phyloP scores from a whole-genome alignment of 2,329 filamentous ascomycete species.

The Cladophialophora carrionii region DNA sequence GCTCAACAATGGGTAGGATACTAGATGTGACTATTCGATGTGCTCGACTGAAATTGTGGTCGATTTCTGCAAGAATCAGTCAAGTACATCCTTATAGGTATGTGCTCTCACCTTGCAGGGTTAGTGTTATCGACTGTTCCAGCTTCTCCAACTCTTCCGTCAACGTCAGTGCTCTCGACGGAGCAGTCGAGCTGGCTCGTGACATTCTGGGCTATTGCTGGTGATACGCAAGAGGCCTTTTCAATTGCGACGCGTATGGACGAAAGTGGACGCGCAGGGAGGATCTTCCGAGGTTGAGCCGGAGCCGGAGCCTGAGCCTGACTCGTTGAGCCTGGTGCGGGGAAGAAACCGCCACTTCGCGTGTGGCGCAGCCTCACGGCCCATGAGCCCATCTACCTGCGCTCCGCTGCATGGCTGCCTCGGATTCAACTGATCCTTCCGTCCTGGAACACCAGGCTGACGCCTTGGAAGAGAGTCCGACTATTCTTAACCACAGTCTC shows the following conservation, averaged over 20 bases:
- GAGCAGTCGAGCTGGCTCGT: slow-evolving; percentile 25
- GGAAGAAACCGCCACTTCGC: slow-evolving; percentile 11
- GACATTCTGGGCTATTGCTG: slow-evolving; percentile 27
- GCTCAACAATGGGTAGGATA: slow-evolving; percentile 89
- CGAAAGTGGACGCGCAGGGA: not conserved
- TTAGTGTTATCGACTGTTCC: slow-evolving; percentile 95
- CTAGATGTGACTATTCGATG: slow-evolving; percentile 94
- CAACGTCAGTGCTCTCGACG: slow-evolving; percentile 66
- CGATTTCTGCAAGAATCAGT: slow-evolving; percentile 73
- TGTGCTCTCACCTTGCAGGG: slow-evolving; percentile 73
- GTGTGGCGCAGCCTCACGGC: slow-evolving; percentile 32
- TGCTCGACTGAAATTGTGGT: slow-evolving; percentile 95
- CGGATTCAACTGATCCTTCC: slow-evolving; percentile 1
- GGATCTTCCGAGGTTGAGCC: slow-evolving; percentile 6
- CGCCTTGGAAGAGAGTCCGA: slow-evolving; percentile 13
- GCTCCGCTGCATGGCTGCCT: too few relatives aligned
- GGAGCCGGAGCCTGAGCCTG: too few relatives aligned
- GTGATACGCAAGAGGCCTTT: not conserved
- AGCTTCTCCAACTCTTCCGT: slow-evolving; percentile 95
- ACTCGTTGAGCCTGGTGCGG: slow-evolving; percentile 8
- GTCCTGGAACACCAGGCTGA: slow-evolving; percentile 26
- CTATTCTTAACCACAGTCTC: slow-evolving; percentile 8
- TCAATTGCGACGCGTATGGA: slow-evolving; percentile 6
- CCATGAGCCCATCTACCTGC: too few relatives aligned
- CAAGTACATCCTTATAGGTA: not conserved